Evolutionary conservation across 2,329 filamentous ascomycete genomes (phyloP).

Genomic region (Penicillium digitatum): DNA sequence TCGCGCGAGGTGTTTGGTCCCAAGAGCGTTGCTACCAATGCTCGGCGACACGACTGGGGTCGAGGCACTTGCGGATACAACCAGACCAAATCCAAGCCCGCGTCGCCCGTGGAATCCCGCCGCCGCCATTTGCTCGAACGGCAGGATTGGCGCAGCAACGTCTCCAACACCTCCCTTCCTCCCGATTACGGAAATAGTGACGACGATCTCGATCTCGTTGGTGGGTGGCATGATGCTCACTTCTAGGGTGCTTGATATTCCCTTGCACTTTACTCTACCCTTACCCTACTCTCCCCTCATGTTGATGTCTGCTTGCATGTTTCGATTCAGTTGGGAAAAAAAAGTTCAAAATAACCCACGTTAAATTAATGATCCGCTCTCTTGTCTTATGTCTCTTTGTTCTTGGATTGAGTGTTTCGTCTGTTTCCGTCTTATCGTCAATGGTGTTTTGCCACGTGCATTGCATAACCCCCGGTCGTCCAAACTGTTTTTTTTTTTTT

Average conservation of each 20-base stretch:
- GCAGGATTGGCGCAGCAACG: slow-evolving; percentile 47
- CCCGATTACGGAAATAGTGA: slow-evolving; percentile 54
- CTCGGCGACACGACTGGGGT: slow-evolving; percentile 43
- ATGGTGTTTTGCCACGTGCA: background rate
- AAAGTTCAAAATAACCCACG: slow-evolving; percentile 24
- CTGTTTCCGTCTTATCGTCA: slow-evolving; percentile 13
- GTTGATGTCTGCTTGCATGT: slow-evolving; percentile 14
- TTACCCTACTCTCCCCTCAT: slow-evolving; percentile 12
- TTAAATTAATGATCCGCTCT: slow-evolving; percentile 24
- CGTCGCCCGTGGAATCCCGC: slow-evolving; percentile 26
- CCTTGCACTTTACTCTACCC: slow-evolving; percentile 11
- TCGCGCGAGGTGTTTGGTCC: slow-evolving; percentile 51
- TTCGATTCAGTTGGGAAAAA: slow-evolving; percentile 23
- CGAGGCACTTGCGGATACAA: slow-evolving; percentile 38
- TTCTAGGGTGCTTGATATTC: slow-evolving; percentile 43
- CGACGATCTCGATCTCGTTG: slow-evolving; percentile 89
- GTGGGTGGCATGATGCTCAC: slow-evolving; percentile 74
- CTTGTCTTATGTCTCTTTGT: slow-evolving; percentile 17
- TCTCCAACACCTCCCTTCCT: slow-evolving; percentile 30
- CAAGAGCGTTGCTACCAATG: slow-evolving; percentile 44
- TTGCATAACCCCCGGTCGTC: slow-evolving; percentile 3
- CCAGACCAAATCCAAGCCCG: slow-evolving; percentile 36
- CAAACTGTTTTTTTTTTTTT: slow-evolving; percentile 8
- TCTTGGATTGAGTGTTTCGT: slow-evolving; percentile 16
- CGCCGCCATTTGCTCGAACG: slow-evolving; percentile 41